Evolutionary conservation across 257 asterid species (phyloP), one percentile per base, ranked within the genome.

Genomic region (Solanum acaule): DNA sequence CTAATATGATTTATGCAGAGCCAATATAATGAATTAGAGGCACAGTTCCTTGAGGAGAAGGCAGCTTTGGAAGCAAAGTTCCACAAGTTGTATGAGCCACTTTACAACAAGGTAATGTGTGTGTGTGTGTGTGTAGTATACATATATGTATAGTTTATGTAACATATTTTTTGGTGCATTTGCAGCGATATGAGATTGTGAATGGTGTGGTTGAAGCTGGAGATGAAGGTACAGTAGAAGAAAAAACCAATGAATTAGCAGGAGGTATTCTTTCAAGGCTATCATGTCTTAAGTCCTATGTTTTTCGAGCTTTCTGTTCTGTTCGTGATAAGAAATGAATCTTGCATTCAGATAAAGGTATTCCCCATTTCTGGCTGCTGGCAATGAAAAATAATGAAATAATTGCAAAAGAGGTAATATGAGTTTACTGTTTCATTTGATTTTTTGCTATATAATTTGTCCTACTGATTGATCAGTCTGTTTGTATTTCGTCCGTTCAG

Each of bases 301-400:
- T 8, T 29, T 84, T 9, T 35, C n/a, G 4, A 9, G 33, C 59
- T 7, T 86, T 22, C 82, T 86, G 4, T 20, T 35, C 68, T 34
- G 61, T 89, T 14, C 27, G 35, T 73, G 86, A 49, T 14, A 37
- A 49, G 38, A 46, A 44, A 85, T 49, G 63, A 63, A 27, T 63
- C 59, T 79, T 71, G 35, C 15, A 46, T 63, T 87, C 90, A 92
- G 98, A 89, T 88, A 96, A 93, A 87, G 99, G 99, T 11, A 95
- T 95, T 49, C 99, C 99, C 77, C 92, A 92, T 89, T 96, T 96
- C 92, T 96, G 98, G 98, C 93, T 96, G 9, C 90, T 84, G 85
- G 98, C 98, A 56, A 90, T 96, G 96, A 96, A 95, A 87, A 95
- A 92, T 89, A 96, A 94, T 77, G 98, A 92, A 79, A 92, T 94